Base-by-base conservation (phyloP, 139 green algal genomes). In the Diplosphaera chodatii region DNA sequence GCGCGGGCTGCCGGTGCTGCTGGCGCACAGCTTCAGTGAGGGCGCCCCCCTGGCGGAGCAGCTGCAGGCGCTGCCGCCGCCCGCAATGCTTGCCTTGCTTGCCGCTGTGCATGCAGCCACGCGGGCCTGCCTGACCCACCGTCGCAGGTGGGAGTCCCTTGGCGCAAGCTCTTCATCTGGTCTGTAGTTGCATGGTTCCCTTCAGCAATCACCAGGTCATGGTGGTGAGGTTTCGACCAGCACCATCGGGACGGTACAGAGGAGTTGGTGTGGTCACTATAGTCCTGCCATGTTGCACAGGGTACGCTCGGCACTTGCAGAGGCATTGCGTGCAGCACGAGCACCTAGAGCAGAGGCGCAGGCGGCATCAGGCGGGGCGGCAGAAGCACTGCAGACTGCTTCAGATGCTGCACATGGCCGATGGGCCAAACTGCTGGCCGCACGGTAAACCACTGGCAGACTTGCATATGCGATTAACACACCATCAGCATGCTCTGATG, bases 381-480 rank as follows among this genome's bases (percentile, higher is more conserved):
- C 29, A 0, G 79, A 78, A 1, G 78, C 78, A 28, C 48, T 79
- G 37, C 81, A 89, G 62, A 82, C 78, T 10, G 84, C 81, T 8
- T 83, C 74, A 6, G 90, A 95, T 64, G 86, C 85, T 28, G 86
- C 80, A 1, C 78, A 87, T 28, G 77, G 75, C 21, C 81, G 91
- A 10, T 95, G 85, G 84, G 82, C 82, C 16, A 91, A 89, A 75
- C 81, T 96, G 76, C 76, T 96, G 31, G 66, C 41, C 4, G 70
- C 74, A 28, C 76, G 73, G 73, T 73, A 2, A 40, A 34, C 8
- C 48, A n/a, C n/a, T n/a, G n/a, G n/a, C n/a, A n/a, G n/a, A n/a
- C n/a, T n/a, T n/a, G n/a, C n/a, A n/a, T n/a, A n/a, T n/a, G n/a
- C n/a, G n/a, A n/a, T n/a, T n/a, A n/a, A n/a, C n/a, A n/a, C n/a